phyloP scores from a whole-genome alignment of 768 basidiomycete genomes.

The Amanita fuliginea region DNA sequence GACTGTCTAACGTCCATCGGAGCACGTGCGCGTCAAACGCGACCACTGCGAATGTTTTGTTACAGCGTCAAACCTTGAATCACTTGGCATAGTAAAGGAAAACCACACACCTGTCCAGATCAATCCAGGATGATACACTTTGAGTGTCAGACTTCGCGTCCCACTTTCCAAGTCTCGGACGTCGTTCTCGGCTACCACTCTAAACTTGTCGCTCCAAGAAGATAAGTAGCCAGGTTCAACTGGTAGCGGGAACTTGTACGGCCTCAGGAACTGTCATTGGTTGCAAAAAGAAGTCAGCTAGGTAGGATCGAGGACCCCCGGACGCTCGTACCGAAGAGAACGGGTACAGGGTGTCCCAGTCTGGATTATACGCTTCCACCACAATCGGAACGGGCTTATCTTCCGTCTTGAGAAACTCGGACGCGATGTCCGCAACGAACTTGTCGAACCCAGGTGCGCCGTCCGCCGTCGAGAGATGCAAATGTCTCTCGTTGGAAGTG shows the following conservation, averaged over 20 bases:
- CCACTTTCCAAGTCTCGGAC: slow-evolving; percentile 41
- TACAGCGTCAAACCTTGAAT: too few species aligned
- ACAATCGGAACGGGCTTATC: slow-evolving; percentile 31
- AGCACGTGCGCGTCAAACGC: slow-evolving; percentile 89
- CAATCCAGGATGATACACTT: slow-evolving; percentile 65
- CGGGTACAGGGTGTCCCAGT: slow-evolving; percentile 84
- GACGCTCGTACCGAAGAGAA: slow-evolving; percentile 52
- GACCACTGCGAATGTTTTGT: slow-evolving; percentile 36
- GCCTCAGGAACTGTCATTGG: slow-evolving; percentile 57
- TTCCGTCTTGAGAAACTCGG: slow-evolving; percentile 41
- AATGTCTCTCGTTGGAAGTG: slow-evolving; percentile 55
- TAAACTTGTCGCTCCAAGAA: slow-evolving; percentile 39
- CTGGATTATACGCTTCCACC: slow-evolving; percentile 70
- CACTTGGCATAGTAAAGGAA: background rate
- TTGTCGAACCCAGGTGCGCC: slow-evolving; percentile 63
- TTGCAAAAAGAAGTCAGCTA: slow-evolving; percentile 7
- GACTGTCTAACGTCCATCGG: slow-evolving; percentile 70
- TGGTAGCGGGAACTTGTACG: slow-evolving; percentile 68
- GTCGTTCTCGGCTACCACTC: slow-evolving; percentile 48
- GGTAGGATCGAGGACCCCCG: background rate
- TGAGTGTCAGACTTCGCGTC: slow-evolving; percentile 59
- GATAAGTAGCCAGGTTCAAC: slow-evolving; percentile 35
- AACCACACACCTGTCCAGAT: slow-evolving; percentile 68
- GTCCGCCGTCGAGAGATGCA: slow-evolving; percentile 79
- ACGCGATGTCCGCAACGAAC: slow-evolving; percentile 51